Percentiles rank a stretch among this genome's conserved stretches.
Conservation (phyloP, 495 filamentous ascomycete species). For the Hyaloscypha variabilis region DNA sequence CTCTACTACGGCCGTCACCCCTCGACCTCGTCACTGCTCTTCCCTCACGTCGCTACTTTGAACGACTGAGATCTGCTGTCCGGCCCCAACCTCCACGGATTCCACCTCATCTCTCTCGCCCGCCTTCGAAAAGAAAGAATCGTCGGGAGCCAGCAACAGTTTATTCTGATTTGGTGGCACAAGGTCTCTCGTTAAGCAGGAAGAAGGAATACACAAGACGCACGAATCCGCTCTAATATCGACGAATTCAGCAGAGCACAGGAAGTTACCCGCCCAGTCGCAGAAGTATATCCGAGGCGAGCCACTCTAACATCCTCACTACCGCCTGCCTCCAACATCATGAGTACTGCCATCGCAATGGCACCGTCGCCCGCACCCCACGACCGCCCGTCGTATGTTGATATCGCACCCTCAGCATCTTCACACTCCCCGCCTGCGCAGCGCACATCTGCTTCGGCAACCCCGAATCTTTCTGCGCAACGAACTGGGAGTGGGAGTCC, state of each 20-base stretch:
- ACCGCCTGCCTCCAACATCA: conserved; percentile 36
- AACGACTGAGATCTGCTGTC: neutral
- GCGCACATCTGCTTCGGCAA: conserved; percentile 39
- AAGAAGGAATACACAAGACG: conserved; percentile 29
- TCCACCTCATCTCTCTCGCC: neutral
- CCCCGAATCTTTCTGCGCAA: conserved; percentile 44
- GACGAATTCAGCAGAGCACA: conserved; percentile 19
- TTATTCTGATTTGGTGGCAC: conserved; percentile 32
- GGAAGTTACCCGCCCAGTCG: conserved; percentile 13
- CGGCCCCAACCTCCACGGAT: neutral
- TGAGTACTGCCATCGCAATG: conserved; percentile 64
- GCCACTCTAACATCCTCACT: neutral
- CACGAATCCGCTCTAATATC: conserved; percentile 26
- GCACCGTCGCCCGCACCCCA: conserved; percentile 61
- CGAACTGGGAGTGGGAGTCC: conserved; percentile 54
- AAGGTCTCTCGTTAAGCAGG: conserved; percentile 26
- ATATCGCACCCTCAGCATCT: conserved; percentile 42
- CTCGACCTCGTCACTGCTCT: conserved; percentile 23
- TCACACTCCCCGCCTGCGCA: conserved; percentile 44
- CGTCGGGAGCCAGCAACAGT: conserved; percentile 27
- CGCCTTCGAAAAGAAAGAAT: conserved; percentile 19
- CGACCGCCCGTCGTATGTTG: conserved; percentile 51
- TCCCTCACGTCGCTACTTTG: conserved; percentile 17
- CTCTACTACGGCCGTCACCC: conserved; percentile 12
- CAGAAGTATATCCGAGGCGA: conserved; percentile 20